Evolutionary conservation across 2,329 filamentous ascomycete genomes (phyloP).

Genomic region (Pestalotiopsis sp.): DNA sequence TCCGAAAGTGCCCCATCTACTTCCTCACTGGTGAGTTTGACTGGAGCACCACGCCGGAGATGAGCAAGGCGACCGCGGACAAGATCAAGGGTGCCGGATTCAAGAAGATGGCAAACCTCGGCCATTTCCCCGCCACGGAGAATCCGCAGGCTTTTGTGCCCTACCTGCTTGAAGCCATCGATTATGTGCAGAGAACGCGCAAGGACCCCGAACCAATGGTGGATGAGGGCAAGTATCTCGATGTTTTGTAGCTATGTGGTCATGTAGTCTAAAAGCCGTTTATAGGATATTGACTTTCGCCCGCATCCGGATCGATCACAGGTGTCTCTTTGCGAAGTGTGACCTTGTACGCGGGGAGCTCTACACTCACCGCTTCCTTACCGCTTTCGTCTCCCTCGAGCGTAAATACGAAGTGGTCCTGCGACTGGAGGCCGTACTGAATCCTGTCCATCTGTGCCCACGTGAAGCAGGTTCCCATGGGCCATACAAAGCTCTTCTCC

Average conservation of each 20-base stretch:
- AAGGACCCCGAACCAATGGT: conserved; percentile 2
- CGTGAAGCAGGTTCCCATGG: conserved; percentile 6
- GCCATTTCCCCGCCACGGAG: conserved; percentile 16
- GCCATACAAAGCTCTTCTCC: background rate
- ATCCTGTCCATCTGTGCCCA: conserved; percentile 9
- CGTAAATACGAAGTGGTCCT: conserved; percentile 10
- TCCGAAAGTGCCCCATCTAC: conserved; percentile 49
- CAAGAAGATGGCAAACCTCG: conserved; percentile 15
- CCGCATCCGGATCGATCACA: background rate
- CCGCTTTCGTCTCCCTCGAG: background rate
- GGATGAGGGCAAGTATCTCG: background rate
- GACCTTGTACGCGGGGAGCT: conserved; percentile 6
- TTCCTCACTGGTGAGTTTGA: conserved; percentile 45
- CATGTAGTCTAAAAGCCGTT: background rate
- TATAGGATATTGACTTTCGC: background rate
- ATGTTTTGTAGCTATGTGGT: background rate
- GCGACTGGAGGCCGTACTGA: background rate
- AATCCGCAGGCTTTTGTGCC: conserved; percentile 14
- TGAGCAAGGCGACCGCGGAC: conserved; percentile 15
- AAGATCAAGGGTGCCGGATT: conserved; percentile 15
- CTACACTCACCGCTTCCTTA: background rate
- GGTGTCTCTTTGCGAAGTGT: background rate
- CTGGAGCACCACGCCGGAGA: conserved; percentile 17
- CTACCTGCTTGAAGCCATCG: conserved; percentile 4
- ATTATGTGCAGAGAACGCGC: background rate